Evolutionary conservation across 108 stramenopile genomes (phyloP), one percentile per base, ranked within the genome.

Genomic region (Aurantiochytrium sp.): DNA sequence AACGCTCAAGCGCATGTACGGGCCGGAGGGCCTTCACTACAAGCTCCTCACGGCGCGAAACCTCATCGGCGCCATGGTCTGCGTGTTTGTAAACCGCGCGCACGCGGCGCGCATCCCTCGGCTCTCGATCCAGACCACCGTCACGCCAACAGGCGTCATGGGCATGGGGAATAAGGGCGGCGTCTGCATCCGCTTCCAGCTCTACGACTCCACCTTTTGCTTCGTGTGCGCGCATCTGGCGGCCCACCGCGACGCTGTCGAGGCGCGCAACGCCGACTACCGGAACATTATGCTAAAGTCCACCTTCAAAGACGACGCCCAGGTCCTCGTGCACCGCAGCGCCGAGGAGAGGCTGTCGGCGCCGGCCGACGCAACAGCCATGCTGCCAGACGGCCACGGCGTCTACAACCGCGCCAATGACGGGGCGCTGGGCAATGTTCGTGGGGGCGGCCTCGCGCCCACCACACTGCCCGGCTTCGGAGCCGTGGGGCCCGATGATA

Each of bases 111-210:
- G 92, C 55, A 91, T 96, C 85, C 92, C 93, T 39, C 89, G 89
- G 41, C 81, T 91, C 19, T 90, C 81, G 54, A 92, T 95, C 22
- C 88, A 92, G 68, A 91, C 94, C 37, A 93, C 94, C 55, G 88
- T 90, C n/a, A 97, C 97, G 4, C 94, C 96, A 24, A 96, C 97
- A n/a, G 98, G 98, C 39, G 96, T 98, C 69, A 97, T 98, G 96
- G 99, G 99, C 5, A 96, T 99, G 97, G 99, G 99, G 59, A 99
- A 99, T 91, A 99, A 99, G 91, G 99, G 99, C 31, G 99, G 97
- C 55, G 96, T 95, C 52, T 89, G 92, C 52, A 91, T 97, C 27
- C 95, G 98, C 12, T 68, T 97, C 19, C 93, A 95, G 59, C 94
- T 96, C 68, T 96, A 96, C 89, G 97, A 97, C 92, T 93, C 96